Percentiles rank a stretch among this genome's conserved stretches.
phyloP scores from a whole-genome alignment of 2,329 filamentous ascomycete species.

The Colletotrichum destructivum region DNA sequence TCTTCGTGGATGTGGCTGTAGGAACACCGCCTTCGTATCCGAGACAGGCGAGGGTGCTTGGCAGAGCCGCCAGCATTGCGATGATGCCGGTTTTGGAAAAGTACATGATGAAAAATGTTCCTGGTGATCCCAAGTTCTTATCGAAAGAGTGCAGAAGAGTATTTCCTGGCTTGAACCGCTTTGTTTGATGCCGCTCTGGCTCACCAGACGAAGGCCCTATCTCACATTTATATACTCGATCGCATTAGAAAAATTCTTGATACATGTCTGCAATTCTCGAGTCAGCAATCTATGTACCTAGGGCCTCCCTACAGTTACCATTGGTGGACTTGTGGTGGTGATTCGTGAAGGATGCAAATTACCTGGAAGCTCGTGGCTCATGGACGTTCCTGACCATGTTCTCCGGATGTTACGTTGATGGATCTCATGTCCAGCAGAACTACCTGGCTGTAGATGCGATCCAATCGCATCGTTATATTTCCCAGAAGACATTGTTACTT shows the following conservation, averaged over 20 bases:
- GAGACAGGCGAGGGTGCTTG: slow-evolving; percentile 46
- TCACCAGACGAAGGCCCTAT: not conserved
- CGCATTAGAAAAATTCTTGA: too few relatives aligned
- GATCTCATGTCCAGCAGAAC: not conserved
- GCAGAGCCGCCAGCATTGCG: slow-evolving; percentile 38
- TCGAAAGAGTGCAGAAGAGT: too few relatives aligned
- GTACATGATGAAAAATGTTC: slow-evolving; percentile 5
- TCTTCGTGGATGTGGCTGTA: slow-evolving; percentile 46
- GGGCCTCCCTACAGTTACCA: not conserved
- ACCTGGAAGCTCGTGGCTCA: not conserved
- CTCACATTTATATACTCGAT: not conserved
- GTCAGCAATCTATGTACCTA: not conserved
- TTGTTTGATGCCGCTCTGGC: too few relatives aligned
- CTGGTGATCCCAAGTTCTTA: too few relatives aligned
- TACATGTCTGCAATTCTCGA: rapidly evolving
- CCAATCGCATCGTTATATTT: not conserved
- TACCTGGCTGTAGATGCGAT: slow-evolving; percentile 1
- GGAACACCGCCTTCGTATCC: slow-evolving; percentile 50
- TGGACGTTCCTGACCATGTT: not conserved
- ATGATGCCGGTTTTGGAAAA: slow-evolving; percentile 17
- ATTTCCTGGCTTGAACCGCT: too few relatives aligned
- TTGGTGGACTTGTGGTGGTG: slow-evolving; percentile 21
- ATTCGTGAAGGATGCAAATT: not conserved
- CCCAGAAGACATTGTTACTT: not conserved
- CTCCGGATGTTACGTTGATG: slow-evolving; percentile 27